Base-by-base conservation (phyloP, 352 stramenopile genomes). In the Pythium rishiriense region DNA sequence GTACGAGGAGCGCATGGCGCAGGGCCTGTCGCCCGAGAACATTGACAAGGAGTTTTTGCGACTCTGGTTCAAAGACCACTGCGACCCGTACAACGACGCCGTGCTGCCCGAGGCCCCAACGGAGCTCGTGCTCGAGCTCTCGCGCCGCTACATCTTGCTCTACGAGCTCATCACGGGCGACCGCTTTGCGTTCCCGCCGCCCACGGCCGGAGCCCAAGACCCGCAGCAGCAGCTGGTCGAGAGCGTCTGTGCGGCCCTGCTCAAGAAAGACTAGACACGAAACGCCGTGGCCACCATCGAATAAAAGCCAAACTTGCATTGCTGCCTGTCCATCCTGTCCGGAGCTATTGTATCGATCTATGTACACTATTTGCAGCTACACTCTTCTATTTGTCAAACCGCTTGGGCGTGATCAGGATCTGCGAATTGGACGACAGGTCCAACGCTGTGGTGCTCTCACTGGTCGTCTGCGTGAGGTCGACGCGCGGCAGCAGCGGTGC, bases 1-100 rank as follows among this genome's bases (percentile, higher is more conserved):
- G 26, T 98, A 98, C 70, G 80, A 96, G 45, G 70, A 91, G 65
- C 80, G 91, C 50, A 97, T 98, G 77, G 70, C 71, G 9, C 74
- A 73, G 6, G 92, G 91, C 7, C 74, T 92, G 52, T 96, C 98
- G 55, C 97, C 97, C 17, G 97, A 99, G 61, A 99, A 99, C 75
- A 99, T 99, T 64, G 98, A 99, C 79, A 99, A 99, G 85, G 98
- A 99, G 79, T 99, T 99, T 69, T 73, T 99, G 51, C 85, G 98
- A 56, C 81, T 98, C 39, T 99, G 98, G 98, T 99, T 98, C 80
- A 84, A 88, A 54, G 82, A 98, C 31, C 88, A 98, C 76, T 99
- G 98, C 76, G 97, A 99, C 78, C 98, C 97, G 41, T 99, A 99
- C 87, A 98, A 98, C 14, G 95, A 98, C 73, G 82, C 77, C 17